Percentiles rank a stretch among this genome's conserved stretches.
Evolutionary conservation across 768 basidiomycete species (phyloP).

Genomic region (Grammothele lineata): DNA sequence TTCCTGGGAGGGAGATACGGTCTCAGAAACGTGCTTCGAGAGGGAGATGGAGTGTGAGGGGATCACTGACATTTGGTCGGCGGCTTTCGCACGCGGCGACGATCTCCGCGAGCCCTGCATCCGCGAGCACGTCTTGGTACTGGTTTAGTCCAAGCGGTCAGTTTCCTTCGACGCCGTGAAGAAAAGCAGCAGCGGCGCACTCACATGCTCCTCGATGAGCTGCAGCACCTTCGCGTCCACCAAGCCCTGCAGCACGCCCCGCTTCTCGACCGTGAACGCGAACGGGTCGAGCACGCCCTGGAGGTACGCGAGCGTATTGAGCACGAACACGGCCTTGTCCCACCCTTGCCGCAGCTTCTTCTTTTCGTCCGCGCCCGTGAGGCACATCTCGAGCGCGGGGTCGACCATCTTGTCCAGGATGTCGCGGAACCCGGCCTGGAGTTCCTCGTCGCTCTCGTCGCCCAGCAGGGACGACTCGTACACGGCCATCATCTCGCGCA

Average conservation of each 20-base stretch:
- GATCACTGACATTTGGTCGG: constrained; percentile 37
- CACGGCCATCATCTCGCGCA: constrained; percentile 86
- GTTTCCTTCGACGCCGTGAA: constrained; percentile 8
- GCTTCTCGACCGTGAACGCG: constrained; percentile 62
- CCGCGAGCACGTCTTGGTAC: constrained; percentile 47
- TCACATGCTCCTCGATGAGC: constrained; percentile 81
- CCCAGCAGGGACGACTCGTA: constrained; percentile 84
- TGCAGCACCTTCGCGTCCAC: constrained; percentile 58
- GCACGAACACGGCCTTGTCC: constrained; percentile 79
- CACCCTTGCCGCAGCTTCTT: constrained; percentile 51
- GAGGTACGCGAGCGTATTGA: constrained; percentile 84
- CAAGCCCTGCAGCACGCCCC: constrained; percentile 48
- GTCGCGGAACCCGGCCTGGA: constrained; percentile 50
- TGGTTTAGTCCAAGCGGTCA: constrained; percentile 19
- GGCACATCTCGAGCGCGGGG: constrained; percentile 76
- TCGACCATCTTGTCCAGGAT: constrained; percentile 84
- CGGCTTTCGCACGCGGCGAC: constrained; percentile 40
- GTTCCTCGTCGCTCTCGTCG: constrained; percentile 32
- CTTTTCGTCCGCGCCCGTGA: constrained; percentile 62
- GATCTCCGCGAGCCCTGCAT: constrained; percentile 49
- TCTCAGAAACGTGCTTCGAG: background rate
- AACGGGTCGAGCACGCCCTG: constrained; percentile 66
- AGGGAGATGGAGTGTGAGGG: no score
- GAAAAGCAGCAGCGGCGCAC: constrained; percentile 24
- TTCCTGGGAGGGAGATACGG: constrained; percentile 34